These are phyloP conservation scores for Laburnicola sp. DNA, from an alignment of 2,329 filamentous ascomycete genomes.

Conservation along the genomic window DNA sequence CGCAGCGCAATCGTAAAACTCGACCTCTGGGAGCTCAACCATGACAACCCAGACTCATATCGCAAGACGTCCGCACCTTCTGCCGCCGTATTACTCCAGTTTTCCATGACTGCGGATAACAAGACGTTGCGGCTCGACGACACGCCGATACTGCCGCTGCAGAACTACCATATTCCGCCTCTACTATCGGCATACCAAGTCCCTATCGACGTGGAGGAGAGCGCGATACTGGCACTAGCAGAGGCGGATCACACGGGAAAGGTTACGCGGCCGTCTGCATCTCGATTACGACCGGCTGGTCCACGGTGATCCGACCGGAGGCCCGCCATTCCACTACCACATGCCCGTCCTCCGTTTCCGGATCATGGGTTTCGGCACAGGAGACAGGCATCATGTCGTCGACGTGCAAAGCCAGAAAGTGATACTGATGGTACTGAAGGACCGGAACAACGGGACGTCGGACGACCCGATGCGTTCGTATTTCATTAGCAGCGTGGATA, in stretches of 20 bases:
- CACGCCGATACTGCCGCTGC: conserved; percentile 18
- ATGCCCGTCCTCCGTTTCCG: conserved; percentile 19
- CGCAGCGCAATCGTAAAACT: conserved; percentile 22
- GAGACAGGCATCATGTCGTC: conserved; percentile 12
- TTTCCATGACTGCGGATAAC: conserved; percentile 20
- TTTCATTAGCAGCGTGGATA: conserved; percentile 13
- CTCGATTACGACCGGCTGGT: conserved; percentile 26
- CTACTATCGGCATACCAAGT: conserved; percentile 22
- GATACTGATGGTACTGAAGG: conserved; percentile 16
- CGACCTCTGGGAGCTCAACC: conserved; percentile 16
- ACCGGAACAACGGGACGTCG: conserved; percentile 16
- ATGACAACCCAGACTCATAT: neutral
- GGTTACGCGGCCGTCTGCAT: conserved; percentile 13
- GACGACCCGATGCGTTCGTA: conserved; percentile 13
- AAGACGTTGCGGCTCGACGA: conserved; percentile 23
- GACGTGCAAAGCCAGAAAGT: conserved; percentile 14
- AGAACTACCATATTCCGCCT: conserved; percentile 18
- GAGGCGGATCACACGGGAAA: conserved; percentile 8
- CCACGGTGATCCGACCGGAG: conserved; percentile 15
- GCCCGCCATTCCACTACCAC: conserved; percentile 12
- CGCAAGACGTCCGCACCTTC: conserved; percentile 10
- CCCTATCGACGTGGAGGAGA: conserved; percentile 12
- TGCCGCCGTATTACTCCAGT: conserved; percentile 21
- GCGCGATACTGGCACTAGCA: conserved; percentile 5
- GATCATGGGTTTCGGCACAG: conserved; percentile 20